Evolutionary conservation across 176 grass and related monocot species (phyloP).

Genomic region (Luzula sylvatica): DNA sequence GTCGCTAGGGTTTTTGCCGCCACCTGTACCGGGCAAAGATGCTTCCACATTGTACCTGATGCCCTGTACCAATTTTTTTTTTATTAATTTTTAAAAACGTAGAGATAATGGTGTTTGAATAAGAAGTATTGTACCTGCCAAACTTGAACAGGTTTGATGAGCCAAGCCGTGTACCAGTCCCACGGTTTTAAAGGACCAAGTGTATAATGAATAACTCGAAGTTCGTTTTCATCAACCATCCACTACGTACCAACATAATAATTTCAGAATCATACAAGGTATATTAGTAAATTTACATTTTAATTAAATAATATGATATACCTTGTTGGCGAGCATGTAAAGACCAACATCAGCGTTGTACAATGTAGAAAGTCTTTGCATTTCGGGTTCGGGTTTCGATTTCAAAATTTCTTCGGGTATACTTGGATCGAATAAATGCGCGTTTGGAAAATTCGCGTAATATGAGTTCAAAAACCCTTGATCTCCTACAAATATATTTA

Average conservation of each 20-base stretch:
- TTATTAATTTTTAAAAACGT: slow-evolving; percentile 14
- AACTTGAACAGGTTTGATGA: slow-evolving; percentile 86
- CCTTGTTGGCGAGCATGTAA: slow-evolving; percentile 99
- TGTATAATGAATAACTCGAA: slow-evolving; percentile 89
- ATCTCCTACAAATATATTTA: slow-evolving; percentile 29
- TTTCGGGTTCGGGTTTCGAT: slow-evolving; percentile 60
- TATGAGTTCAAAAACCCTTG: slow-evolving; percentile 76
- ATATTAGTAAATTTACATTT: neutral
- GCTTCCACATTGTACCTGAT: slow-evolving; percentile 69
- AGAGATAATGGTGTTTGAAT: slow-evolving; percentile 10
- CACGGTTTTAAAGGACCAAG: slow-evolving; percentile 92
- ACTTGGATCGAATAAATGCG: slow-evolving; percentile 72
- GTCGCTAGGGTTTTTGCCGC: slow-evolving; percentile 55
- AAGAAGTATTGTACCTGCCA: slow-evolving; percentile 60
- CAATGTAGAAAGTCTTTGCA: slow-evolving; percentile 77
- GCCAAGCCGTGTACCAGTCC: slow-evolving; percentile 97
- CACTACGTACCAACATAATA: slow-evolving; percentile 40
- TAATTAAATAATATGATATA: slow-evolving; percentile 9
- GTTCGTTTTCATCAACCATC: slow-evolving; percentile 97
- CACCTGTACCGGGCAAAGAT: slow-evolving; percentile 72
- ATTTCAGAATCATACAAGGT: slow-evolving; percentile 13
- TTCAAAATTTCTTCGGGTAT: slow-evolving; percentile 25
- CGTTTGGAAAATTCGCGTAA: slow-evolving; percentile 87
- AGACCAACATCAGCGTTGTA: slow-evolving; percentile 99
- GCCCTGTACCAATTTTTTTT: slow-evolving; percentile 31